Conservation (phyloP, 306 rosid species). For the Prunus fruticosa region DNA sequence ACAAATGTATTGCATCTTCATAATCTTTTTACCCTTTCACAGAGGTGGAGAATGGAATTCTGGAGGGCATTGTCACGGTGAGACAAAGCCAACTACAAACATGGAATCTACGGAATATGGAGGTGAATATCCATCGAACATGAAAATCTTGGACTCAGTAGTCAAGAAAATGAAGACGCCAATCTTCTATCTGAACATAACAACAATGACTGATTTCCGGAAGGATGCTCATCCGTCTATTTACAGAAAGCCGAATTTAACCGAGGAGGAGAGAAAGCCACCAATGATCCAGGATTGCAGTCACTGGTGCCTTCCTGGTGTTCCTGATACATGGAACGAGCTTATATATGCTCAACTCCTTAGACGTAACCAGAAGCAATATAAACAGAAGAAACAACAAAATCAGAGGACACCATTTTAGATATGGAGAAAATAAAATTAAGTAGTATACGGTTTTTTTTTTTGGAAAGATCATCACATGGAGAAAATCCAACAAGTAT, state of each 20-base stretch:
- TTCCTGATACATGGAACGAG: conserved; percentile 62
- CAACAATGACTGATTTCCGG: conserved; percentile 24
- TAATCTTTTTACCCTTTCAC: background rate
- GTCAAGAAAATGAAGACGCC: conserved; percentile 20
- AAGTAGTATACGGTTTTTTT: background rate
- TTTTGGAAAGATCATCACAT: background rate
- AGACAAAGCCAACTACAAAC: conserved; percentile 12
- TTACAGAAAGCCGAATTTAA: conserved; percentile 45
- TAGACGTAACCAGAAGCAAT: background rate
- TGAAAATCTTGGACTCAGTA: conserved; percentile 24
- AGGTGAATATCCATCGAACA: conserved; percentile 17
- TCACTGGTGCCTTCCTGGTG: conserved; percentile 75
- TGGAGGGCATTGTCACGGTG: conserved; percentile 21
- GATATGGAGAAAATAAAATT: background rate
- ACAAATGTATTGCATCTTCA: background rate
- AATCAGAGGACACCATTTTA: background rate
- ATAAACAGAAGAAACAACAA: conserved; percentile 1
- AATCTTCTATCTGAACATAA: conserved; percentile 18
- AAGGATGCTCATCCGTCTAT: conserved; percentile 32
- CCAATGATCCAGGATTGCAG: conserved; percentile 56
- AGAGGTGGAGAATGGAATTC: conserved; percentile 25
- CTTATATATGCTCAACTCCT: conserved; percentile 26
- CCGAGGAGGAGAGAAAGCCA: conserved; percentile 28
- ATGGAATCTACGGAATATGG: conserved; percentile 1
- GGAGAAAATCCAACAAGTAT: background rate